Evolutionary conservation across 805 yeast genomes (phyloP), one percentile per base, ranked within the genome.

Genomic region (Lipomyces oligophaga): DNA sequence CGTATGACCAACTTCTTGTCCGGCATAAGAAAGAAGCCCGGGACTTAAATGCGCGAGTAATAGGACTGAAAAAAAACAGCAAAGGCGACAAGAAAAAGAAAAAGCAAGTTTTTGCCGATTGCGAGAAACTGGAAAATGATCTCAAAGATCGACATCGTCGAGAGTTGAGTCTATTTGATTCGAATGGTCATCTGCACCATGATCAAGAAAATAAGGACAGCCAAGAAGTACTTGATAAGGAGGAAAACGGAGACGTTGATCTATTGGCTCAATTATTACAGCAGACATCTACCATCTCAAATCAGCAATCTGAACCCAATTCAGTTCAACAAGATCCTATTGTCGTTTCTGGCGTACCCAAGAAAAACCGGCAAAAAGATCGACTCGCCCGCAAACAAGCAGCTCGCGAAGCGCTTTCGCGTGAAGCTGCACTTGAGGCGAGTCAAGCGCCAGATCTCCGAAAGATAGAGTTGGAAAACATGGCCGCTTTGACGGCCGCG

Each of bases 311-410:
- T 8, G 24, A 15, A n/a, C 34, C 24, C 6, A 8, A 26, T 8
- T 13, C 30, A 10, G 13, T 13, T 8, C 30, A 26, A 13, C 30
- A 26, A 26, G 13, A 26, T 13, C 8, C 11, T 26, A 26, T 8
- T 13, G 30, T 8, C 30, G 30, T 8, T 26, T n/a, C 21, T 7
- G n/a, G 21, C 4, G 26, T 28, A 18, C 4, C 33, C 13, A 50
- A 53, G 58, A 73, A 90, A 38, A 90, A 90, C 63, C 74, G 97
- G 45, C 93, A 86, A 54, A 85, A 83, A 66, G 97, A 88, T 60
- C 74, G 85, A 58, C 62, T 87, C 20, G 94, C 90, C 0, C 78
- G 75, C 61, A 73, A 96, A 47, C 80, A 85, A 38, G 86, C 83
- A 1, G 83, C 81, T 47, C 72, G 80, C 16, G 80, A 77, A 22